Base-by-base conservation (phyloP, 768 basidiomycete genomes). In the Pulveroboletus sp. region DNA sequence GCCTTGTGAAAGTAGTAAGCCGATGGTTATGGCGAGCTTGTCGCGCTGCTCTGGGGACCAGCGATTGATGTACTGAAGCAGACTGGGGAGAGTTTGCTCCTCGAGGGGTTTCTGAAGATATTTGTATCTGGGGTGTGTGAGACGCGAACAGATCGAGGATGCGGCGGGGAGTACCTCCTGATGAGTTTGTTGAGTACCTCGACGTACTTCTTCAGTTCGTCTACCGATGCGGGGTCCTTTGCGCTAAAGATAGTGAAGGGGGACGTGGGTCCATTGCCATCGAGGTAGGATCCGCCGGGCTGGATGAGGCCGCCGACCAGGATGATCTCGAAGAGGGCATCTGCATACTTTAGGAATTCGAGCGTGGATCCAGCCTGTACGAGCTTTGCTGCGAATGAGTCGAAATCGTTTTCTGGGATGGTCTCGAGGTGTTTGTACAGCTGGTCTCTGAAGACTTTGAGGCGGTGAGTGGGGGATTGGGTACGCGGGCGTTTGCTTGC, bases 91-190 rank as follows among this genome's bases (percentile, higher is more conserved):
- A 47, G 89, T 79, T 30, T 77, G 79, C 67, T 84, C 86, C 70
- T 97, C 95, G 41, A 99, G 83, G 37, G 95, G 93, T 70, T 87
- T 93, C 71, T 97, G 95, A 61, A 99, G 89, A 78, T 98, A 99
- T 72, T 97, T 97, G 79, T 97, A 98, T 73, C 93, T 95, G 63
- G 47, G 36, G 30, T 30, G 19, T 17, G 41, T 50, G 56, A 57
- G 43, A 17, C 7, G 8, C 22, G 31, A 14, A 14, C 7, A 29
- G 4, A 39, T 48, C 49, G 42, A 50, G 53, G 50, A 56, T 16
- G 24, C 0, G 19, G 47, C 30, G 26, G 11, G 29, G 54, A 70
- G 48, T 60, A 90, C 93, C 95, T 86, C 72, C 95, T 80, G 76
- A 94, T 92, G 50, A 98, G 86, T 74, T 93, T 94, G 71, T 93